Evolutionary conservation across 768 basidiomycete species (phyloP).

Genomic region (Myochromella boudieri): DNA sequence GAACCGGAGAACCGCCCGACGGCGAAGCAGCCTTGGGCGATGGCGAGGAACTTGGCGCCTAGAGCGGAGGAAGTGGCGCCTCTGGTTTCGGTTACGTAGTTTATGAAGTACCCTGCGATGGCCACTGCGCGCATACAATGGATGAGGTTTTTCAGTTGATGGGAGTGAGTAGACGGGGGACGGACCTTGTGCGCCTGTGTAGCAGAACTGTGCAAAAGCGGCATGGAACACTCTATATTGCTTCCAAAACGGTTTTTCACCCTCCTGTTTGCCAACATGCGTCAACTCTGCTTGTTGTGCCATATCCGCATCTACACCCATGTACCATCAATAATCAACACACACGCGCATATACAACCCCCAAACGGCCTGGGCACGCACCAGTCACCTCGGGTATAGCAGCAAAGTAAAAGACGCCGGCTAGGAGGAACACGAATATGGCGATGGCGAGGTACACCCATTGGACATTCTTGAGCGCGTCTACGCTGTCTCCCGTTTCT

Average conservation of each 20-base stretch:
- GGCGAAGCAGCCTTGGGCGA: slow-evolving; percentile 32
- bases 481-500: slow-evolving; percentile 28
- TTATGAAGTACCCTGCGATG: slow-evolving; percentile 33
- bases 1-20: slow-evolving; percentile 30
- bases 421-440: slow-evolving; percentile 30
- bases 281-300: slow-evolving; percentile 32
- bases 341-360: too few relatives aligned
- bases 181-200: slow-evolving; percentile 31
- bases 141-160: too few relatives aligned
- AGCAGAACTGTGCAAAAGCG: slow-evolving; percentile 32
- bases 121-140: slow-evolving; percentile 22
- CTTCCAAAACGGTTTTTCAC: slow-evolving; percentile 26
- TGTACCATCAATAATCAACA: not conserved
- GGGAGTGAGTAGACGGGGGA: not conserved
- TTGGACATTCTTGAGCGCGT: slow-evolving; percentile 30
- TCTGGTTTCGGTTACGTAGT: slow-evolving; percentile 30
- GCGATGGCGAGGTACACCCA: slow-evolving; percentile 35
- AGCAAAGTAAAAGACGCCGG: slow-evolving; percentile 30
- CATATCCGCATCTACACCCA: slow-evolving; percentile 30
- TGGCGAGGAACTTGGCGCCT: slow-evolving; percentile 31
- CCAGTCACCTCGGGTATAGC: slow-evolving; percentile 35
- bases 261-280: slow-evolving; percentile 24
- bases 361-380: too few relatives aligned
- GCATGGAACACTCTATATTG: slow-evolving; percentile 32
- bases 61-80: slow-evolving; percentile 20